Conservation (phyloP, 768 basidiomycete species). For the Flagelloscypha sp. region DNA sequence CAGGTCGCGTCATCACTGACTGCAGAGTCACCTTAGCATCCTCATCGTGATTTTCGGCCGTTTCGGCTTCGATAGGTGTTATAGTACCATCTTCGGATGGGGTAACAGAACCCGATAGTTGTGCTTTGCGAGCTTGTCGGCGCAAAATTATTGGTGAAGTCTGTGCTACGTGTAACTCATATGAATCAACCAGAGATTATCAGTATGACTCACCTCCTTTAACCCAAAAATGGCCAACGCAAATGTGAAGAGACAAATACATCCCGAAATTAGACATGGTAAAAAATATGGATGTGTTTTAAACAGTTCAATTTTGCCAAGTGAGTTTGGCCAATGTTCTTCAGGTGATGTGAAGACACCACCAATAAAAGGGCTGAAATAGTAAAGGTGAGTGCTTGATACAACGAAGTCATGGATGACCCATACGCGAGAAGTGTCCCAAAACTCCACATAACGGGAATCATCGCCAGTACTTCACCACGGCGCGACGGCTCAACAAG, state of each 20-base stretch:
- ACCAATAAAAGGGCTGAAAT: constrained; percentile 21
- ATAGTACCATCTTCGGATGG: too few species aligned
- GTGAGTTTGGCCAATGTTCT: constrained; percentile 18
- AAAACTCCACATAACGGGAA: constrained; percentile 2
- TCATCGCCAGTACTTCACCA: constrained; percentile 1
- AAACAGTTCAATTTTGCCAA: constrained; percentile 19
- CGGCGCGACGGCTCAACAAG: background rate
- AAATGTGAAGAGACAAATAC: constrained; percentile 16
- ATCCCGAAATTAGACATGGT: constrained; percentile 22
- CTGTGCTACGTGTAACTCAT: too few species aligned
- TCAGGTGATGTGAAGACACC: constrained; percentile 24
- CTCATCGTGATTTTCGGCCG: too few species aligned
- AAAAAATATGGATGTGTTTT: constrained; percentile 27
- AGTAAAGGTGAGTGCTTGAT: background rate
- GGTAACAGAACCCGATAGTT: too few species aligned
- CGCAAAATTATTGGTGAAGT: too few species aligned
- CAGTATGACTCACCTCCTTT: constrained; percentile 18
- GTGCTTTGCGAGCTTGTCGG: too few species aligned
- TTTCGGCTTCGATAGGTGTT: too few species aligned
- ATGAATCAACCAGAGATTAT: too few species aligned
- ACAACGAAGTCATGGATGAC: background rate
- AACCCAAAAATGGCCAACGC: constrained; percentile 15
- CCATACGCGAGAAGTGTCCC: background rate
- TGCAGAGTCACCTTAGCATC: too few species aligned
- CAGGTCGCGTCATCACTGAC: too few species aligned